These are phyloP conservation scores for Aspergillus sp. DNA, from an alignment of 2,329 filamentous ascomycete genomes.

Conservation along the genomic window DNA sequence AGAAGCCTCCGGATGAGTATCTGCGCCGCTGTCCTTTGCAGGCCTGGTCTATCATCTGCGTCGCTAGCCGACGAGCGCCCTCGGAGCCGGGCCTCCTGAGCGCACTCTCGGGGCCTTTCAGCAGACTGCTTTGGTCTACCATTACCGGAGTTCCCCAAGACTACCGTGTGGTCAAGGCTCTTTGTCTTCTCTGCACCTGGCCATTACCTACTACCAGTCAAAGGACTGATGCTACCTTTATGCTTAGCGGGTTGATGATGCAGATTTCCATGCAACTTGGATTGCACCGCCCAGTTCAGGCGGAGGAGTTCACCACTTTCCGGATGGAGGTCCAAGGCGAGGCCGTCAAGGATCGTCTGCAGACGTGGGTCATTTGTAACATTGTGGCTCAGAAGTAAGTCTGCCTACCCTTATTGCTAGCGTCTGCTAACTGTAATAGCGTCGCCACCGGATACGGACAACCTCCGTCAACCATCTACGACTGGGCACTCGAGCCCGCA, in stretches of 20 bases:
- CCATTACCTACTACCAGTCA: constrained; percentile 63
- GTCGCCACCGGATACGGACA: constrained; percentile 66
- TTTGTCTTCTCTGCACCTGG: constrained; percentile 65
- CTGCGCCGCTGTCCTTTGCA: constrained; percentile 59
- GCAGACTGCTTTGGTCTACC: constrained; percentile 60
- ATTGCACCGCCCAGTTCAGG: constrained; percentile 62
- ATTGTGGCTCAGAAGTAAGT: constrained; percentile 65
- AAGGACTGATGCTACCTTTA: constrained; percentile 63
- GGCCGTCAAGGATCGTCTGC: constrained; percentile 62
- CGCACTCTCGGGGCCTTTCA: constrained; percentile 53
- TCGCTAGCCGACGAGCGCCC: constrained; percentile 61
- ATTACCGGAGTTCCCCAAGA: constrained; percentile 60
- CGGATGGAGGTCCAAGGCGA: constrained; percentile 57
- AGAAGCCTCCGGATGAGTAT: constrained; percentile 57
- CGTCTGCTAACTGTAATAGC: constrained; percentile 33
- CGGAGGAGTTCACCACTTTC: constrained; percentile 56
- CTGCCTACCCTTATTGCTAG: background rate
- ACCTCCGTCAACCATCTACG: constrained; percentile 62
- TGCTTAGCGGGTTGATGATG: constrained; percentile 66
- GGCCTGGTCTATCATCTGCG: constrained; percentile 65
- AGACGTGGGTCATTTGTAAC: constrained; percentile 68
- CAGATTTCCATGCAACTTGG: constrained; percentile 66
- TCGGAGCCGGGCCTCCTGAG: constrained; percentile 56
- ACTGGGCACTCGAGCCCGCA: constrained; percentile 55
- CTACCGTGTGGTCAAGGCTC: constrained; percentile 64